These are phyloP conservation scores for Colletotrichum sp. DNA, from an alignment of 2,329 filamentous ascomycete species.

Conservation along the genomic window DNA sequence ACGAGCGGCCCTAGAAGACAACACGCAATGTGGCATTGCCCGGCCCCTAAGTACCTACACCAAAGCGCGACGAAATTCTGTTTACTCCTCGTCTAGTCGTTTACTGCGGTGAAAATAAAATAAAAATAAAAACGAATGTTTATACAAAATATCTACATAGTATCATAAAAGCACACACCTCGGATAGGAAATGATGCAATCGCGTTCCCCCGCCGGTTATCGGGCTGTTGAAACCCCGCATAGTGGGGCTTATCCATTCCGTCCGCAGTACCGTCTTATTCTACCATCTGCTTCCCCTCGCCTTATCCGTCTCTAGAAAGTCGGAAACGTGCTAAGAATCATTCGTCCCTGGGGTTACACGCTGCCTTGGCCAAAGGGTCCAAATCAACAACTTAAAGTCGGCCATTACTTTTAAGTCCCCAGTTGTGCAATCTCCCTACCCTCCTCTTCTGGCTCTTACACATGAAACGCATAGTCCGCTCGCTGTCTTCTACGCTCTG, in stretches of 20 bases:
- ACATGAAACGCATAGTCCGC: background rate
- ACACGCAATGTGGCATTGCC: background rate
- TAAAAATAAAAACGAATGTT: background rate
- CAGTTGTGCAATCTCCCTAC: background rate
- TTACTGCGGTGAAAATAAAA: background rate
- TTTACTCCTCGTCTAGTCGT: background rate
- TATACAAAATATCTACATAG: background rate
- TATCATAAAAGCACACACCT: background rate
- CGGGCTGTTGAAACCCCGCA: conserved; percentile 17
- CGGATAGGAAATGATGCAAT: conserved; percentile 13
- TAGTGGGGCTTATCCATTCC: conserved; percentile 12
- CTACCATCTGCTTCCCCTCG: background rate
- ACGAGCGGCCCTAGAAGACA: background rate
- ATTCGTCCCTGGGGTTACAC: background rate
- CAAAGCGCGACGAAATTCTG: background rate
- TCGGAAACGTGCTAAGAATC: conserved; percentile 15
- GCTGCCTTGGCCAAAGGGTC: background rate
- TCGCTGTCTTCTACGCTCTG: background rate
- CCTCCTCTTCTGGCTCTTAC: background rate
- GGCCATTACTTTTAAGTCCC: background rate
- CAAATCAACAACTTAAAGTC: background rate
- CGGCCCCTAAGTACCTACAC: background rate
- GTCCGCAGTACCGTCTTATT: conserved; percentile 5
- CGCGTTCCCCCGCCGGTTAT: conserved; percentile 12
- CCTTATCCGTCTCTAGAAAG: conserved; percentile 12